These are phyloP conservation scores for Barbatosphaeria neglecta DNA, from an alignment of 495 filamentous ascomycete genomes.

Conservation along the genomic window DNA sequence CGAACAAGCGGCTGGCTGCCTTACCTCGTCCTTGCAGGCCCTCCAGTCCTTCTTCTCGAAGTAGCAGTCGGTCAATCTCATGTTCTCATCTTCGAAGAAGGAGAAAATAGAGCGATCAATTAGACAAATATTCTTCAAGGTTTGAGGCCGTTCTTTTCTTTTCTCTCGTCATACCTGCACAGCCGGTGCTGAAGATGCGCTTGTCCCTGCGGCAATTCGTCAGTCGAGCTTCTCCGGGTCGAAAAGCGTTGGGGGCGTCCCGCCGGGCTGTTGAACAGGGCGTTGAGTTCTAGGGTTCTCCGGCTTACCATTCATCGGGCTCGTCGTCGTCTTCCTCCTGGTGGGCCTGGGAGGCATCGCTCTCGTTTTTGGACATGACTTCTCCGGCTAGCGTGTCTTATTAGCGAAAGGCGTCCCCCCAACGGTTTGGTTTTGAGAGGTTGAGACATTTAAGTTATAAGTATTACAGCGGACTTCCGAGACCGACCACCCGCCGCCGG, in stretches of 20 bases:
- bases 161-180: no score
- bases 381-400: background rate
- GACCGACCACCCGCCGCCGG: no score
- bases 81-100: conserved; percentile 60
- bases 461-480: no score
- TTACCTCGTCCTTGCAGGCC: conserved; percentile 76
- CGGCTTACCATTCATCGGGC: conserved; percentile 80
- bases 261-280: no score
- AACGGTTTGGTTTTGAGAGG: no score
- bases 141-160: no score
- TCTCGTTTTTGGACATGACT: conserved; percentile 42
- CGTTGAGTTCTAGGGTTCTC: background rate
- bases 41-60: conserved; percentile 96
- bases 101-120: background rate
- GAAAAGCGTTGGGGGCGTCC: background rate
- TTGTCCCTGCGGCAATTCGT: conserved; percentile 51
- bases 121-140: background rate
- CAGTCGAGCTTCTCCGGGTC: conserved; percentile 3
- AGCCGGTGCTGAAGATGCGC: conserved; percentile 94
- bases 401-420: no score
- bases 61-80: conserved; percentile 88
- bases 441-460: no score
- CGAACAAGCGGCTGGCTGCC: no score
- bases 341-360: conserved; percentile 24
- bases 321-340: conserved; percentile 61